These are phyloP conservation scores for Saccharomycopsis hybrid DNA, from an alignment of 1,139 yeast genomes.

Conservation along the genomic window DNA sequence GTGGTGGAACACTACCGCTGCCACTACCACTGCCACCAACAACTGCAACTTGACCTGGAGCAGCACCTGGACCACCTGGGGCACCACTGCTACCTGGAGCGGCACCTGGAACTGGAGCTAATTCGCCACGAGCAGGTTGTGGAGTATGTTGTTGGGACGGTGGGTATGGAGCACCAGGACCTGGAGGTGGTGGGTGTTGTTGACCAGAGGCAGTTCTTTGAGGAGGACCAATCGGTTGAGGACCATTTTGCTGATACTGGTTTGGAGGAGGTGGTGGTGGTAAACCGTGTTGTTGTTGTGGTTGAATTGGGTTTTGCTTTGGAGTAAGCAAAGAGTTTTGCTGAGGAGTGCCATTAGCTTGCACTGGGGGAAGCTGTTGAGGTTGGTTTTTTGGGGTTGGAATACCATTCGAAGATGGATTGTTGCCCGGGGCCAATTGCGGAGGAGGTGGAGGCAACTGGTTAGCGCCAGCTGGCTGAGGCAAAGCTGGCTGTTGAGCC, in stretches of 20 bases:
- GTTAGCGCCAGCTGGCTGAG: neutral
- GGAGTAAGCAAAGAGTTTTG: neutral
- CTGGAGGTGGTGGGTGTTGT: too few species aligned
- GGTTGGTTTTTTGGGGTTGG: neutral
- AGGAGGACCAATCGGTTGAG: too few species aligned
- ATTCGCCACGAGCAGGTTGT: slow-evolving; percentile 12
- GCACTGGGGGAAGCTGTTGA: neutral
- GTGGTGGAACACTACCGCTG: too few species aligned
- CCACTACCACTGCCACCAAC: too few species aligned
- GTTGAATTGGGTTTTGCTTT: slow-evolving; percentile 5
- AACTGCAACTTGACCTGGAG: too few species aligned
- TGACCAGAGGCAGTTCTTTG: too few species aligned
- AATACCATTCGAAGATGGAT: slow-evolving; percentile 16
- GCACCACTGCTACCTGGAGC: slow-evolving; percentile 22
- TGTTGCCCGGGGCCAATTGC: neutral
- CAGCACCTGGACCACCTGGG: slow-evolving; percentile 20
- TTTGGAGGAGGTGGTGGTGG: too few species aligned
- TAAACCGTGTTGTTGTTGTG: neutral
- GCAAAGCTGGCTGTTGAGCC: neutral
- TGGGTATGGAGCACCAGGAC: neutral
- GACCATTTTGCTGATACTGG: too few species aligned
- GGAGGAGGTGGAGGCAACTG: neutral
- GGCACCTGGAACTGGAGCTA: slow-evolving; percentile 16
- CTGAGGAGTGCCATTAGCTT: neutral
- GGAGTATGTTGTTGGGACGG: slow-evolving; percentile 22